These are phyloP conservation scores for Monilinia fructicola DNA, from an alignment of 2,329 filamentous ascomycete genomes.

Conservation along the genomic window DNA sequence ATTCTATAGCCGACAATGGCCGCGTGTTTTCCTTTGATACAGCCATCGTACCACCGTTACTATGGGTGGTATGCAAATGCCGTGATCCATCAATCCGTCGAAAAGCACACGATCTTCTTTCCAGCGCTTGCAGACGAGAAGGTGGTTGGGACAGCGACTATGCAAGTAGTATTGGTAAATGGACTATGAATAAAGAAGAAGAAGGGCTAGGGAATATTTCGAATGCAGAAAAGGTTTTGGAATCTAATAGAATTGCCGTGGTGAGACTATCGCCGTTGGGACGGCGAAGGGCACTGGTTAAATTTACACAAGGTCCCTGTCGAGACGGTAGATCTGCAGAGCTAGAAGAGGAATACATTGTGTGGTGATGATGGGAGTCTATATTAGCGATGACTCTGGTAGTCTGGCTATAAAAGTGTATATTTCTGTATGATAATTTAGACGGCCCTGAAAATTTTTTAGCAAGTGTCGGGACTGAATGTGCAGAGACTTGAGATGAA, in stretches of 20 bases:
- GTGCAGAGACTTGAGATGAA: no score
- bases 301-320: background rate
- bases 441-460: no score
- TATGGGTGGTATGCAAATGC: conserved; percentile 19
- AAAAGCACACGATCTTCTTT: conserved; percentile 2
- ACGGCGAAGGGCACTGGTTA: conserved; percentile 10
- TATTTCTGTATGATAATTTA: background rate
- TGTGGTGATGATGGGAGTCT: conserved; percentile 1
- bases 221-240: conserved; percentile 2
- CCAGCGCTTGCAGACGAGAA: conserved; percentile 5
- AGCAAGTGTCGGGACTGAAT: no score
- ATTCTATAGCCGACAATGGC: background rate
- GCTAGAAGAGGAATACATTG: conserved; percentile 6
- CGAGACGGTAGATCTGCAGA: background rate
- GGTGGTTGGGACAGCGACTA: conserved; percentile 20
- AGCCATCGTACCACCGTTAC: conserved; percentile 6
- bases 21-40: conserved; percentile 13
- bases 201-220: conserved; percentile 9
- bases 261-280: background rate
- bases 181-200: conserved; percentile 24
- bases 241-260: conserved; percentile 8
- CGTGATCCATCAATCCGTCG: conserved; percentile 19
- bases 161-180: conserved; percentile 14
- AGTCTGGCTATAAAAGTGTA: background rate
- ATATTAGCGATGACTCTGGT: background rate